Percentiles rank a stretch among this genome's conserved stretches.
phyloP scores from a whole-genome alignment of 768 basidiomycete species.

The Pulveroboletus frians region DNA sequence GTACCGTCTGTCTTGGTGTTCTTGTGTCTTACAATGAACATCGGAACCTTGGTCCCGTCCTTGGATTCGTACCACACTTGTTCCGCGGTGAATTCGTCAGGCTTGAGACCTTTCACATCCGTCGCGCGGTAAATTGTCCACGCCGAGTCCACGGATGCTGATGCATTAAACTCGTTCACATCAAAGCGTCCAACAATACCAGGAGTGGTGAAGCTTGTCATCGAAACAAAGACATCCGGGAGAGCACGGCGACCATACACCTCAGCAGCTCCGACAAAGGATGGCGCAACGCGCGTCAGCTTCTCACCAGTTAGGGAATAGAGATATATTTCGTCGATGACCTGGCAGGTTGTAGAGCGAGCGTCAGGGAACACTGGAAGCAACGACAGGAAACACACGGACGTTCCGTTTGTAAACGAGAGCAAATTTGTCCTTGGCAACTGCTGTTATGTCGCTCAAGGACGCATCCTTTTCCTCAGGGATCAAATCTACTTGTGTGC shows the following conservation, averaged over 20 bases:
- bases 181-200: slow-evolving; percentile 61
- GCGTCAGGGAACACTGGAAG: slow-evolving; percentile 3
- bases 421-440: slow-evolving; percentile 54
- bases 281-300: slow-evolving; percentile 51
- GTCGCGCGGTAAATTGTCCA: slow-evolving; percentile 59
- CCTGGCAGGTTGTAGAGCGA: slow-evolving; percentile 30
- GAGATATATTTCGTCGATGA: slow-evolving; percentile 76
- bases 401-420: slow-evolving; percentile 71
- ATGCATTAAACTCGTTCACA: slow-evolving; percentile 34
- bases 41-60: slow-evolving; percentile 77
- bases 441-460: slow-evolving; percentile 44
- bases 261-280: slow-evolving; percentile 62
- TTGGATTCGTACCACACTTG: slow-evolving; percentile 81
- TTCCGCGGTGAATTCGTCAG: slow-evolving; percentile 62
- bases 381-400: slow-evolving; percentile 20
- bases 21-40: slow-evolving; percentile 81
- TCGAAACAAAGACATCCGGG: slow-evolving; percentile 56
- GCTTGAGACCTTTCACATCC: slow-evolving; percentile 52
- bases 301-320: slow-evolving; percentile 52
- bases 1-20: slow-evolving; percentile 66
- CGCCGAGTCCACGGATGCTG: slow-evolving; percentile 37
- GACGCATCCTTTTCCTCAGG: slow-evolving; percentile 62
- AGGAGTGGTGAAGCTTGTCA: slow-evolving; percentile 69
- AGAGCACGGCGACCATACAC: slow-evolving; percentile 49
- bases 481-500: slow-evolving; percentile 54